A percentile compares a stretch with the other conserved stretches of the same genome.
Evolutionary conservation across 768 basidiomycete species (phyloP).

Genomic region (Tricholoma furcatifolium): DNA sequence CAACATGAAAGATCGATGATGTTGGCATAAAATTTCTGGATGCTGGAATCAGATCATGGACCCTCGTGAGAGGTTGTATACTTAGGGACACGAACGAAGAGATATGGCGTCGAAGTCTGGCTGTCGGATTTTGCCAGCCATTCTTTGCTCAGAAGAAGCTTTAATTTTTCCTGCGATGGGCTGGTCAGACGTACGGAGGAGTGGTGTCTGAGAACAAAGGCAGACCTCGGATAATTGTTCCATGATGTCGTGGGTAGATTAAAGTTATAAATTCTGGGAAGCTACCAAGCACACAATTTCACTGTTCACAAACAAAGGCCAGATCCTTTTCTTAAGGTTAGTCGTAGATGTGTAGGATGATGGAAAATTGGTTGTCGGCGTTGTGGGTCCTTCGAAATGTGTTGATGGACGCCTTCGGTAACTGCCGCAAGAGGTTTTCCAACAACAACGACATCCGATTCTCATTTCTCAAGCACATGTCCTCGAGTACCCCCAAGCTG

Average conservation of each 20-base stretch:
- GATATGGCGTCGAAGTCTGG: constrained; percentile 61
- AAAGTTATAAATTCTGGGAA: background rate
- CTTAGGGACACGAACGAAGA: constrained; percentile 55
- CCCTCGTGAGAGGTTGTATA: background rate
- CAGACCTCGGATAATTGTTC: constrained; percentile 49
- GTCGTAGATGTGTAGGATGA: background rate
- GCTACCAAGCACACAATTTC: no score
- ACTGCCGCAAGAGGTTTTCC: constrained; percentile 2
- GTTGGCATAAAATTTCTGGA: constrained; percentile 65
- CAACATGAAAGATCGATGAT: constrained; percentile 55
- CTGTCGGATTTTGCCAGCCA: constrained; percentile 73
- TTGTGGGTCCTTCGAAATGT: background rate
- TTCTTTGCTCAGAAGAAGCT: constrained; percentile 59
- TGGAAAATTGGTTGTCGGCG: background rate
- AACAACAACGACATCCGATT: background rate
- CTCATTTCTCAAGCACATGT: constrained; percentile 1
- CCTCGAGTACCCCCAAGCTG: constrained; percentile 4
- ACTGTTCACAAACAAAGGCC: no score
- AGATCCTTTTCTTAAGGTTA: no score
- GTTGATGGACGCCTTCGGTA: background rate
- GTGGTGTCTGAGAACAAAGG: constrained; percentile 1
- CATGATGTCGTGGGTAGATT: constrained; percentile 29
- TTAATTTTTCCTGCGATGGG: constrained; percentile 49
- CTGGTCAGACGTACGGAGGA: constrained; percentile 11
- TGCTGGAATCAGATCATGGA: background rate